These are phyloP conservation scores for Pythium sp. DNA, from an alignment of 352 stramenopile genomes.

Conservation along the genomic window DNA sequence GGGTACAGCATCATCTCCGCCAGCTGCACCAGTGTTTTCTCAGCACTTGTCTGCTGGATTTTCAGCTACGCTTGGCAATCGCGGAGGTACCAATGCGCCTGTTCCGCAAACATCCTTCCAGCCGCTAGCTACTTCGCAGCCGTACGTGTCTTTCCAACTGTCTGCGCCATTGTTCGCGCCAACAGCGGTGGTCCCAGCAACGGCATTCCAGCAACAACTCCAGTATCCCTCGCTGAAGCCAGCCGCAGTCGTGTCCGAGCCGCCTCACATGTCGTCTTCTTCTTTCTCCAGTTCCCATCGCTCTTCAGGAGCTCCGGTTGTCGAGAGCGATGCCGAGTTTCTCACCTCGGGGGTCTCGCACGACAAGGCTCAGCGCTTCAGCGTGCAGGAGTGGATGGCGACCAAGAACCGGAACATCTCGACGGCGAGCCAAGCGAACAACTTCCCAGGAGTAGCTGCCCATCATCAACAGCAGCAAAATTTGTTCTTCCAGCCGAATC, in stretches of 20 bases:
- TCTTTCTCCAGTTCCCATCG: neutral
- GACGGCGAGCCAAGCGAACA: conserved; percentile 25
- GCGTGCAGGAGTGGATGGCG: conserved; percentile 76
- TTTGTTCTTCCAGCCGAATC: neutral
- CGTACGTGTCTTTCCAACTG: neutral
- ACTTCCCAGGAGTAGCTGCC: conserved; percentile 16
- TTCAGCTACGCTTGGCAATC: neutral
- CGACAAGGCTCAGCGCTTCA: conserved; percentile 57
- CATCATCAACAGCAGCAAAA: neutral
- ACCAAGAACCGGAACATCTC: conserved; percentile 43
- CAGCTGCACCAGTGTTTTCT: neutral
- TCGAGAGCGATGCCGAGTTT: conserved; percentile 49
- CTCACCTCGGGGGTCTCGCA: conserved; percentile 62
- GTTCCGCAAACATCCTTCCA: neutral
- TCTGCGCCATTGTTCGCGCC: neutral
- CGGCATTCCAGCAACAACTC: neutral
- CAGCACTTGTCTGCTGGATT: neutral
- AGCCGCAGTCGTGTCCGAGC: neutral
- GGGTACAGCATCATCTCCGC: neutral
- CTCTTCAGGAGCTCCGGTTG: conserved; percentile 13
- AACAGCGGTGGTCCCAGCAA: neutral
- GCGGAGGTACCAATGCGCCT: neutral
- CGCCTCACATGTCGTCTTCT: neutral
- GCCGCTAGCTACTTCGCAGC: neutral
- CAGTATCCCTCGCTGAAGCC: neutral